phyloP scores from a whole-genome alignment of 2,329 filamentous ascomycete species.

The Ascosphaera aggregata region DNA sequence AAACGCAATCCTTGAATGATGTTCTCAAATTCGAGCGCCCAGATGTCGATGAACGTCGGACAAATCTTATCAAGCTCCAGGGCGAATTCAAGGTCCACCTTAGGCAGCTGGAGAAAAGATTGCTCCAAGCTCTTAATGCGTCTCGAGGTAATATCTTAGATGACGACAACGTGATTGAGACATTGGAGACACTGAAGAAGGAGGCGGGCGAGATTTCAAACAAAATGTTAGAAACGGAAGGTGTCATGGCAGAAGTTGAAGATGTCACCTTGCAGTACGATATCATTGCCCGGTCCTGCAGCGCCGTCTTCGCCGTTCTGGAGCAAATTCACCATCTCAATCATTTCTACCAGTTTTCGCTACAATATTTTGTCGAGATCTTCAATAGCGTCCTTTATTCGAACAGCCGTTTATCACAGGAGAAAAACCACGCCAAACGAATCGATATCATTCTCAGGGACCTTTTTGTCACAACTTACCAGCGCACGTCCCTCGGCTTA shows the following conservation, averaged over 20 bases:
- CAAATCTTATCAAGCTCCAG: conserved; percentile 95
- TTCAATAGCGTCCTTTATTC: conserved; percentile 77
- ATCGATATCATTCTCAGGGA: conserved; percentile 80
- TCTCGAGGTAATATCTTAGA: conserved; percentile 95
- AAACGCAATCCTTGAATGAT: conserved; percentile 92
- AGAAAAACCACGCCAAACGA: conserved; percentile 53
- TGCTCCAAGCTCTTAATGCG: conserved; percentile 88
- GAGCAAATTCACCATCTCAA: conserved; percentile 97
- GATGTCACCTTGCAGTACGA: conserved; percentile 88
- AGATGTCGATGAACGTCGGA: conserved; percentile 86
- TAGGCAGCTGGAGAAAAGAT: conserved; percentile 77
- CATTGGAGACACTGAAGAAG: conserved; percentile 89
- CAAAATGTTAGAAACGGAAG: conserved; percentile 93
- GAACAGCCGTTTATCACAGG: conserved; percentile 47
- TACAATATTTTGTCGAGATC: conserved; percentile 95
- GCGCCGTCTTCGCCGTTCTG: conserved; percentile 86
- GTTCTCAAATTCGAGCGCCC: conserved; percentile 94
- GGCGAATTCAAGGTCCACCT: conserved; percentile 99
- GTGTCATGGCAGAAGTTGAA: conserved; percentile 95
- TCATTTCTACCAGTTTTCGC: conserved; percentile 97
- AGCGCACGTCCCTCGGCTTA: conserved; percentile 77
- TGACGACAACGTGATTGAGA: conserved; percentile 95
- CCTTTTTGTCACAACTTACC: conserved; percentile 76
- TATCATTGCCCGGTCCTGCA: conserved; percentile 82
- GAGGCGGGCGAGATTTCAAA: conserved; percentile 87